These are phyloP conservation scores for Solanum tarijense DNA, from an alignment of 257 asterid genomes.

Conservation along the genomic window DNA sequence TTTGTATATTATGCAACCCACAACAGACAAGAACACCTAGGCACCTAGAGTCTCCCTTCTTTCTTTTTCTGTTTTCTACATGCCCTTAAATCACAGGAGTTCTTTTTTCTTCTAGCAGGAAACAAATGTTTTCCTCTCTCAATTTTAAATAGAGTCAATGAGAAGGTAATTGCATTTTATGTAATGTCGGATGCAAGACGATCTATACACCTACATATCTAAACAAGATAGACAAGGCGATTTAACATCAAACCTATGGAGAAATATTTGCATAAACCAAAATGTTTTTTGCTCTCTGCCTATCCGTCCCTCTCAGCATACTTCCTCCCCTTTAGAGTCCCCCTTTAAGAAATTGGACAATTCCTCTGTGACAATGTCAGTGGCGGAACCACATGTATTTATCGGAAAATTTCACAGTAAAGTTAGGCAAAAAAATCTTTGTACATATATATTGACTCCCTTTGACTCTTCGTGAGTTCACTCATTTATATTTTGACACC, in stretches of 20 bases:
- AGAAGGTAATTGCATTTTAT: neutral
- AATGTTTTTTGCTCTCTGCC: neutral
- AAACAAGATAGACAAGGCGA: neutral
- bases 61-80: neutral
- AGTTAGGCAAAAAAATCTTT: neutral
- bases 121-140: neutral
- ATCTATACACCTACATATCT: neutral
- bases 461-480: neutral
- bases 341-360: neutral
- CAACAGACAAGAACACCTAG: neutral
- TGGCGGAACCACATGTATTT: no score
- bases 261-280: neutral
- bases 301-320: neutral
- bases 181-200: neutral
- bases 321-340: neutral
- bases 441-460: neutral
- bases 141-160: neutral
- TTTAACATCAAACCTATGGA: neutral
- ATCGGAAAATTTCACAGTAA: no score
- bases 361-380: neutral
- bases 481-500: neutral
- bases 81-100: neutral
- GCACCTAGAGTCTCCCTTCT: neutral
- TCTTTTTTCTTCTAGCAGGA: neutral
- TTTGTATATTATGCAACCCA: neutral